Evolutionary conservation across 208 protist genomes (phyloP), one percentile per base, ranked within the genome.

Genomic region (Leishmania mexicana): DNA sequence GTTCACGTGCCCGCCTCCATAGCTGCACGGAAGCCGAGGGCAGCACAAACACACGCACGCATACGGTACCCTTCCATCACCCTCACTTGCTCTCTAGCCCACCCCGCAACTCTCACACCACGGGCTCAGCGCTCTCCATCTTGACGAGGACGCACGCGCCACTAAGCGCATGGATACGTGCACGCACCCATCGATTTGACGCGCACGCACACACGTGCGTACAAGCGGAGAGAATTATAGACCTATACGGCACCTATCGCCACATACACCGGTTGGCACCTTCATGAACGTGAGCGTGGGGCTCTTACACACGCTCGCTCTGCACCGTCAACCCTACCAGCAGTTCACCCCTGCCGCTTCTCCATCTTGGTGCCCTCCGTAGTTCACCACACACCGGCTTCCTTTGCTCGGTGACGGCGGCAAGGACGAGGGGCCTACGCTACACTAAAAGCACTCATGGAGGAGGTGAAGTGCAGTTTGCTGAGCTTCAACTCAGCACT

Each of bases 381-480:
- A 31, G 31, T 35, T 31, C 21, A 17, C 45, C 7, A 53, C 45
- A 74, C 21, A 10, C 28, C 15, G 8, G 75, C n/a, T 79, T 79
- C 35, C 38, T 71, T 49, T 74, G 13, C 31, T 49, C 42, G 21
- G 40, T 74, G 21, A 35, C 38, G 28, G 21, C 42, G 28, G 19
- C 40, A 38, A 47, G 45, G 68, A 53, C 38, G 17, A 31, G 28
- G 45, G n/a, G 15, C 67, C 74, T 49, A 28, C 51, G 24, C 40
- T n/a, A 0, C 15, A 40, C 47, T 31, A 75, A 19, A 19, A 21
- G 28, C 68, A 74, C 80, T 28, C 49, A 97, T 97, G 94, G 94
- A 97, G 83, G 94, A 97, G 76, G 64, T 97, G n/a, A 89, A 96
- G 83, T 96, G 93, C 80, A 81, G 62, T 38, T 88, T 97, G 58